Evolutionary conservation across 352 stramenopile species (phyloP).

Genomic region (Phytopythium aichiense): DNA sequence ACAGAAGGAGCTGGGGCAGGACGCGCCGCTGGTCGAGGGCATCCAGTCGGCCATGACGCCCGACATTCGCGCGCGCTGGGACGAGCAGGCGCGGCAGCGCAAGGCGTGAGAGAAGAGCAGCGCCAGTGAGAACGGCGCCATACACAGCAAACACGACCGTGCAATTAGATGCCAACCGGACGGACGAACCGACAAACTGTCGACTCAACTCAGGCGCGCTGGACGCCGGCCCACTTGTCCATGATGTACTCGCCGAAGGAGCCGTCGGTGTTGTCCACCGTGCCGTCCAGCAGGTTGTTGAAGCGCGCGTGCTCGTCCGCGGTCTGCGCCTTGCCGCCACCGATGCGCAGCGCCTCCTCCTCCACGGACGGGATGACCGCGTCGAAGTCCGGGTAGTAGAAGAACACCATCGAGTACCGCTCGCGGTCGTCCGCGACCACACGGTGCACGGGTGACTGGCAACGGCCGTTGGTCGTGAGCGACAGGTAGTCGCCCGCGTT

Average conservation of each 20-base stretch:
- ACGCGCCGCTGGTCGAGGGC: conserved; percentile 47
- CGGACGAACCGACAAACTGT: too few relatives aligned
- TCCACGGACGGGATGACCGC: conserved; percentile 50
- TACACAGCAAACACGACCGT: background rate
- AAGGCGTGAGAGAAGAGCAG: conserved; percentile 3
- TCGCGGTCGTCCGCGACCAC: conserved; percentile 68
- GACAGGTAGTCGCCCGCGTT: conserved; percentile 84
- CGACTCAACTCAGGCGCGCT: conserved; percentile 24
- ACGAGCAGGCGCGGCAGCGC: conserved; percentile 26
- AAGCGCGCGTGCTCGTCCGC: conserved; percentile 27
- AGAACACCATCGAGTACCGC: conserved; percentile 81
- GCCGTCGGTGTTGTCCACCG: conserved; percentile 42
- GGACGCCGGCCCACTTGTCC: conserved; percentile 75
- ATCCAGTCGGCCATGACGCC: conserved; percentile 67
- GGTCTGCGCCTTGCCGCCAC: conserved; percentile 28
- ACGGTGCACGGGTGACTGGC: conserved; percentile 68
- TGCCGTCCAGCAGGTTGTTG: conserved; percentile 74
- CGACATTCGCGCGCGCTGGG: conserved; percentile 52
- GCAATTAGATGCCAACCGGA: background rate
- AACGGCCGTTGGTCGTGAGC: conserved; percentile 59
- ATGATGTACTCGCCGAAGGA: conserved; percentile 83
- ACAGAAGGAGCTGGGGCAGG: conserved; percentile 62
- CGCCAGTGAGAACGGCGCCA: conserved; percentile 6
- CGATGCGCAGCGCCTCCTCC: conserved; percentile 31
- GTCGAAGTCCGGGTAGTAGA: conserved; percentile 83